These are phyloP conservation scores for Diaporthe destruens DNA, from an alignment of 2,329 filamentous ascomycete genomes.

Conservation along the genomic window DNA sequence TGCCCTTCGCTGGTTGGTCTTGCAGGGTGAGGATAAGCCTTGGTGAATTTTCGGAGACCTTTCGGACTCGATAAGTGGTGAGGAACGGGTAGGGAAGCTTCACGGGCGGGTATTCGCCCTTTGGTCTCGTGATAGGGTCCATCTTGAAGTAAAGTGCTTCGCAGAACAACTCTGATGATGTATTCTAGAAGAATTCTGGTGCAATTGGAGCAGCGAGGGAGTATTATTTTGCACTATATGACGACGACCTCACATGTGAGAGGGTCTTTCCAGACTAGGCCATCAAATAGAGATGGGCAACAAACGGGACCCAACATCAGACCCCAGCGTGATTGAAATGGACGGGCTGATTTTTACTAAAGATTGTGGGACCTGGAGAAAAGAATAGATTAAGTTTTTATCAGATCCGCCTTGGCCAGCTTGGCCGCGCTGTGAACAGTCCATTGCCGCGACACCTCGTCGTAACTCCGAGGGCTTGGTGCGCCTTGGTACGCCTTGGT, in stretches of 20 bases:
- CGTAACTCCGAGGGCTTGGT: constrained; percentile 3
- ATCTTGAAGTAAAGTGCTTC: constrained; percentile 40
- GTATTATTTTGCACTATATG: constrained; percentile 12
- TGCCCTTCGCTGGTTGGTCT: constrained; percentile 49
- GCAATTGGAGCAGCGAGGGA: not conserved
- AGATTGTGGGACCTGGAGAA: not conserved
- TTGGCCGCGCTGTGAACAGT: not conserved
- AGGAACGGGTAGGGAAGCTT: constrained; percentile 62
- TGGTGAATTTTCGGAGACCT: constrained; percentile 46
- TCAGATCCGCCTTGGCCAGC: not conserved
- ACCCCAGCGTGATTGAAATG: not conserved
- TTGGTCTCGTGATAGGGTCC: constrained; percentile 30
- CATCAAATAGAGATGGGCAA: not conserved
- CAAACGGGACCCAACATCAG: not conserved
- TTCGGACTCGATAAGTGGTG: constrained; percentile 56
- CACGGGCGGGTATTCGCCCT: constrained; percentile 50
- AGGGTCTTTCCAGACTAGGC: not conserved
- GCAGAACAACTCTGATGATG: not conserved
- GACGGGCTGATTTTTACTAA: not conserved
- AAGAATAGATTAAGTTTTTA: not conserved
- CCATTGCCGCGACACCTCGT: not conserved
- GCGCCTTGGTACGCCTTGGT: not conserved
- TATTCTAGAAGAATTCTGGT: too few species aligned
- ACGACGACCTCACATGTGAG: not conserved
- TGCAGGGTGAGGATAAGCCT: constrained; percentile 51